These are phyloP conservation scores for Alternaria gaisen DNA, from an alignment of 2,329 filamentous ascomycete species.

Conservation along the genomic window DNA sequence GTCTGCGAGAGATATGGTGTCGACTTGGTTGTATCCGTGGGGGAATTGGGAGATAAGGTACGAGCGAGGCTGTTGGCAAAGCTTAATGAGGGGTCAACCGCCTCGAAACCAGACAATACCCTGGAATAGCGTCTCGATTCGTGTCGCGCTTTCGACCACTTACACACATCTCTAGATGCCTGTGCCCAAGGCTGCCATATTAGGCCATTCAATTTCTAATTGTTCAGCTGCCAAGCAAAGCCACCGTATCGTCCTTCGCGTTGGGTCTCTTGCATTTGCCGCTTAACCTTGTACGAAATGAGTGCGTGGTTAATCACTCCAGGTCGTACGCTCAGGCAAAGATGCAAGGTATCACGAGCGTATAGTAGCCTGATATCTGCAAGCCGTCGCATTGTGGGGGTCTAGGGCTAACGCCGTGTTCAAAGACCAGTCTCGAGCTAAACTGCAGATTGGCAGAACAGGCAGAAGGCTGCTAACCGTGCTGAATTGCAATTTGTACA, in stretches of 20 bases:
- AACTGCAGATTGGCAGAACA: neutral
- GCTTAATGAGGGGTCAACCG: constrained; percentile 1
- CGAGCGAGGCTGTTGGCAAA: constrained; percentile 25
- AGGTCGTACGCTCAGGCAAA: neutral
- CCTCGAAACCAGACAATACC: neutral
- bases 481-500: neutral
- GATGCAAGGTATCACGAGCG: neutral
- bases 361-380: neutral
- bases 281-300: neutral
- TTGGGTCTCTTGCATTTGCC: neutral
- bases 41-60: constrained; percentile 52
- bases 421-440: neutral
- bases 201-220: neutral
- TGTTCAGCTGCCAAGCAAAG: constrained; percentile 16
- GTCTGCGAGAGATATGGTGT: constrained; percentile 60
- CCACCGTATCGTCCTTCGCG: constrained; percentile 4
- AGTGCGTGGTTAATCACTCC: neutral
- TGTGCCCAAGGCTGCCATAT: neutral
- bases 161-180: neutral
- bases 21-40: constrained; percentile 54
- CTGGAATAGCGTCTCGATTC: neutral
- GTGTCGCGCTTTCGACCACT: neutral
- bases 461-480: neutral
- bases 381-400: neutral
- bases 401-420: neutral